Evolutionary conservation across 2,329 filamentous ascomycete species (phyloP).

Genomic region (Penicillium freii): DNA sequence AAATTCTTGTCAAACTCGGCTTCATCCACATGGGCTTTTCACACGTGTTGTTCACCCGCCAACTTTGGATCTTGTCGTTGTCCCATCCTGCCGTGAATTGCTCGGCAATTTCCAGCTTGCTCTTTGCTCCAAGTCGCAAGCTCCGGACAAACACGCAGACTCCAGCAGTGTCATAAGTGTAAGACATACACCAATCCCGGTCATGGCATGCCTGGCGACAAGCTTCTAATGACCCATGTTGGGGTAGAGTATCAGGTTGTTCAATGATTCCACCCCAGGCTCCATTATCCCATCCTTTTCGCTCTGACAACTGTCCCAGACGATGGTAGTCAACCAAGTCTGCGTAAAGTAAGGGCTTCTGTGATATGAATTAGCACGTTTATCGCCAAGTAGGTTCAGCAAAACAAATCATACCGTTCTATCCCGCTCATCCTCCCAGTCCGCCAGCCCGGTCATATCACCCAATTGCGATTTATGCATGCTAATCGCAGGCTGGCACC

Average conservation of each 20-base stretch:
- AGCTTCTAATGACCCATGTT: constrained; percentile 31
- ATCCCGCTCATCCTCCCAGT: constrained; percentile 36
- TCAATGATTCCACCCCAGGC: constrained; percentile 34
- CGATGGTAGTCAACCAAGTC: constrained; percentile 34
- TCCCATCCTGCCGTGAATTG: constrained; percentile 30
- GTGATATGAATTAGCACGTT: neutral
- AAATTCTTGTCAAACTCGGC: constrained; percentile 27
- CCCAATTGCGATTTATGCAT: constrained; percentile 50
- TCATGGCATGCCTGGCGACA: constrained; percentile 30
- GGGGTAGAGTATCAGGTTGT: constrained; percentile 22
- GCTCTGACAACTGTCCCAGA: constrained; percentile 20
- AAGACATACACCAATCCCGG: constrained; percentile 26
- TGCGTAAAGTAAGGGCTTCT: constrained; percentile 26
- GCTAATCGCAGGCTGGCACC: constrained; percentile 53
- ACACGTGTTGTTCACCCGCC: constrained; percentile 20
- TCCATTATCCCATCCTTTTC: constrained; percentile 37
- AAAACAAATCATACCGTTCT: constrained; percentile 18
- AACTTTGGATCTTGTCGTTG: constrained; percentile 26
- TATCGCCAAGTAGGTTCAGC: neutral
- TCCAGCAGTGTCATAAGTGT: constrained; percentile 24
- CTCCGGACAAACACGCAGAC: constrained; percentile 26
- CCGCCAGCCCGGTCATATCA: constrained; percentile 52
- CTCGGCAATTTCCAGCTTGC: constrained; percentile 8
- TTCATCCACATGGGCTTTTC: constrained; percentile 27
- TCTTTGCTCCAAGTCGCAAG: constrained; percentile 25